These are phyloP conservation scores for Quercus cerris DNA, from an alignment of 306 rosid genomes.

Conservation along the genomic window DNA sequence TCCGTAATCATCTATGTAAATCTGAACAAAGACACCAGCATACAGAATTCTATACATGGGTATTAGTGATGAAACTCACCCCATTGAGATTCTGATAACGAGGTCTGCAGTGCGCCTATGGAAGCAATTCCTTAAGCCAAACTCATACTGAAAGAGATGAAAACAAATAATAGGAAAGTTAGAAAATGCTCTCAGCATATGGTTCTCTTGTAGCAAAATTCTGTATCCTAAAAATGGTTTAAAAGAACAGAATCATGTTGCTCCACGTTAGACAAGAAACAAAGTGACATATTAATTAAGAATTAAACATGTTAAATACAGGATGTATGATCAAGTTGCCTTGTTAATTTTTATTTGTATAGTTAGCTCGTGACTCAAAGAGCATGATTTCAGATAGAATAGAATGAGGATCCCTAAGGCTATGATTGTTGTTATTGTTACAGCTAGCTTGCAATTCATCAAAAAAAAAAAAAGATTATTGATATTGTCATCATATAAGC, in stretches of 20 bases:
- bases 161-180: background rate
- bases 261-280: background rate
- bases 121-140: slow-evolving; percentile 44
- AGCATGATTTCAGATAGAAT: too few species aligned
- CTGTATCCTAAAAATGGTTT: background rate
- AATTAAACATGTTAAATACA: background rate
- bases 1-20: too few species aligned
- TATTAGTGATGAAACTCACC: slow-evolving; percentile 41
- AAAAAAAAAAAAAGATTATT: too few species aligned
- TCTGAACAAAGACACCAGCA: background rate
- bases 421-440: too few species aligned
- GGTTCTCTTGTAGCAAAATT: background rate
- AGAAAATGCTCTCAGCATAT: background rate
- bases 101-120: slow-evolving; percentile 30
- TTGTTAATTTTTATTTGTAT: too few species aligned
- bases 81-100: slow-evolving; percentile 53
- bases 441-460: too few species aligned
- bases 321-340: too few species aligned
- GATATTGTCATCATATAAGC: too few species aligned
- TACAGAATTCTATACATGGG: background rate
- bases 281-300: background rate
- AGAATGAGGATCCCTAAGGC: too few species aligned
- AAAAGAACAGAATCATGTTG: background rate
- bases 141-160: slow-evolving; percentile 35
- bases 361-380: too few species aligned